Evolutionary conservation across 371 early-diverging fungal species (phyloP), one percentile per base, ranked within the genome.

Genomic region (Haplosporangium sp.): DNA sequence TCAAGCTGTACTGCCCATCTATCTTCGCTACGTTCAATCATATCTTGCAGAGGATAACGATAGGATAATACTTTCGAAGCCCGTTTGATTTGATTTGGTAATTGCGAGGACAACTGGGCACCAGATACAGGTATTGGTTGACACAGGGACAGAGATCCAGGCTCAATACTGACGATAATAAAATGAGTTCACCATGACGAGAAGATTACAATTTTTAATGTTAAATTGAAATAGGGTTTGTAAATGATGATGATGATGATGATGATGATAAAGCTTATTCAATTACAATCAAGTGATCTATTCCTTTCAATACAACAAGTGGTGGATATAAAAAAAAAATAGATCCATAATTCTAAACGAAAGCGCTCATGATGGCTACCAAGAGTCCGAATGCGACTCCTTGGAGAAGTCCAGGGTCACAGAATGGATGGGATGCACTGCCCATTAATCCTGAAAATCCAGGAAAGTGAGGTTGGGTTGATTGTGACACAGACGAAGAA

Each of bases 401-500:
- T 15, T 45, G 39, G 2, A 55, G 7, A 44, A 70, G 20, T 35
- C 56, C 45, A 44, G 27, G 40, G 20, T 65, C 48, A 62, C 42
- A 50, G 10, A 63, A 37, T 34, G 57, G 44, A 42, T 61, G 58
- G 15, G 59, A 53, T 4, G 61, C 72, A 50, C 67, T 60, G 20
- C 77, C 77, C 77, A 77, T 72, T 61, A 77, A 17, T 34, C 68
- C 61, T 20, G 60, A 48, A 15, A 72, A 37, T 4, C 61, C 62
- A n/a, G 37, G 52, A 37, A 66, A 48, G 35, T 75, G 70, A 37
- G 65, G 38, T n/a, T 47, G 50, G 13, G 45, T 27, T 2, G 37
- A 40, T 48, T 39, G 35, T 13, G 71, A 48, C 48, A 39, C 20
- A 62, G 64, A 13, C 34, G 44, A n/a, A 44, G 45, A 39, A 34